Percentiles rank a stretch among this genome's conserved stretches.
These are phyloP conservation scores for Polytrichum formosum DNA, from an alignment of 225 moss, liverwort and hornwort species.

Conservation along the genomic window DNA sequence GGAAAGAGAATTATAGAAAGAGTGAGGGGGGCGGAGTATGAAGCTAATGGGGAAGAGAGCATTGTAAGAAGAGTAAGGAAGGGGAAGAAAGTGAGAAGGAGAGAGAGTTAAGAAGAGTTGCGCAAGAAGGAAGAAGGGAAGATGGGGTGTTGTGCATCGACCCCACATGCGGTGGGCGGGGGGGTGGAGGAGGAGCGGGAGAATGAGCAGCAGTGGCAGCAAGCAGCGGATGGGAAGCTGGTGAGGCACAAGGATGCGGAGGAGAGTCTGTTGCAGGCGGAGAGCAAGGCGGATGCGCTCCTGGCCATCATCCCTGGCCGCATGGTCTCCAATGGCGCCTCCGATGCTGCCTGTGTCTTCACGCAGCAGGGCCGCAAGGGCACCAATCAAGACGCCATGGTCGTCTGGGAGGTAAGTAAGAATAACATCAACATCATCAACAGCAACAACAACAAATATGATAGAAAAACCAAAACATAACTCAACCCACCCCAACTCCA, in stretches of 20 bases:
- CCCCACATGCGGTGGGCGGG: constrained; percentile 34
- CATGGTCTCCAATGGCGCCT: constrained; percentile 26
- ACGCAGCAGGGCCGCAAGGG: constrained; percentile 61
- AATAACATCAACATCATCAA: not conserved
- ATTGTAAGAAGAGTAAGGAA: too few relatives aligned
- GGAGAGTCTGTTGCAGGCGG: constrained; percentile 23
- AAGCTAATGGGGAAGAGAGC: too few relatives aligned
- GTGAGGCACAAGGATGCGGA: too few relatives aligned
- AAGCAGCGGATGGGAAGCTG: too few relatives aligned
- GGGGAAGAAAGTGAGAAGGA: too few relatives aligned
- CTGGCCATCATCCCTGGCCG: constrained; percentile 48
- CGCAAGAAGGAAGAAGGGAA: not conserved
- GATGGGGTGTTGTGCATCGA: constrained; percentile 54
- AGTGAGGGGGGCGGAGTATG: too few relatives aligned
- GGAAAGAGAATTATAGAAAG: too few relatives aligned
- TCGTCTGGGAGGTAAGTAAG: constrained; percentile 51
- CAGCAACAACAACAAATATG: not conserved
- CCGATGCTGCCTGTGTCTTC: constrained; percentile 40
- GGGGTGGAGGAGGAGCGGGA: constrained; percentile 7
- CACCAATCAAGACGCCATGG: constrained; percentile 63
- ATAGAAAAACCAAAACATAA: not conserved
- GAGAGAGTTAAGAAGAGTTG: not conserved
- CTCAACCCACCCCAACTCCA: too few relatives aligned
- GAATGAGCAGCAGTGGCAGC: constrained; percentile 13
- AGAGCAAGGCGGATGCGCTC: constrained; percentile 44